phyloP scores from a whole-genome alignment of 2,329 filamentous ascomycete species.

The Berkeleyomyces basicola region DNA sequence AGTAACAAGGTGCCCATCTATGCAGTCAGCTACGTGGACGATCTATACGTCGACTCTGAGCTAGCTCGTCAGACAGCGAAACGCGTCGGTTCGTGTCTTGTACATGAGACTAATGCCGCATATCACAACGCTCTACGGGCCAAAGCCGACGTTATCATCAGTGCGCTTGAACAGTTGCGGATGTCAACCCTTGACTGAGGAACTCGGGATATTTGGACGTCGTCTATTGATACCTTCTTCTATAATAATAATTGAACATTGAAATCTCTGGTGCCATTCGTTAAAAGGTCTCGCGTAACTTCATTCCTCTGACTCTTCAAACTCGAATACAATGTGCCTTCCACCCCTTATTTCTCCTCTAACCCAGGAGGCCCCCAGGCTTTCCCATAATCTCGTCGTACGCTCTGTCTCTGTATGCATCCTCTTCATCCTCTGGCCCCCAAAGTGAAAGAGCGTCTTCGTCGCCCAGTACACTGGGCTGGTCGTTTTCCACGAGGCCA shows the following conservation, averaged over 20 bases:
- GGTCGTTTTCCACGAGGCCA: slow-evolving; percentile 29
- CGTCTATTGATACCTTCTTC: neutral
- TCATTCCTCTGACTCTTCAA: neutral
- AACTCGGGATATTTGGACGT: neutral
- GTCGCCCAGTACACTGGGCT: slow-evolving; percentile 39
- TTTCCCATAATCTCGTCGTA: slow-evolving; percentile 13
- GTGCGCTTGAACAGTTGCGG: slow-evolving; percentile 41
- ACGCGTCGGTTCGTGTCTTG: slow-evolving; percentile 59
- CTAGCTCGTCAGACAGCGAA: slow-evolving; percentile 57
- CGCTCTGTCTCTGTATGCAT: slow-evolving; percentile 12
- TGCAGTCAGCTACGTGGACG: slow-evolving; percentile 65
- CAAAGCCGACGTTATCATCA: slow-evolving; percentile 51
- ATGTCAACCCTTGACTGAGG: slow-evolving; percentile 13
- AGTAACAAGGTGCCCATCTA: slow-evolving; percentile 75
- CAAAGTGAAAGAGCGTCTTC: slow-evolving; percentile 44
- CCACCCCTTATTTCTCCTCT: neutral
- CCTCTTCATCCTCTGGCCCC: slow-evolving; percentile 24
- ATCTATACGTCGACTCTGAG: slow-evolving; percentile 81
- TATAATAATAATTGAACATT: neutral
- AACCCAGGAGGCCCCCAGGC: slow-evolving; percentile 10
- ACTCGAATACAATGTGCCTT: neutral
- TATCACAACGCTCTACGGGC: slow-evolving; percentile 71
- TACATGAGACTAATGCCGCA: slow-evolving; percentile 71
- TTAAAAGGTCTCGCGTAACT: neutral
- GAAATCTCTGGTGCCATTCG: neutral